Percentiles rank a stretch among this genome's conserved stretches.
Conservation (phyloP, 768 basidiomycete genomes). For the Termitomyces sp. region DNA sequence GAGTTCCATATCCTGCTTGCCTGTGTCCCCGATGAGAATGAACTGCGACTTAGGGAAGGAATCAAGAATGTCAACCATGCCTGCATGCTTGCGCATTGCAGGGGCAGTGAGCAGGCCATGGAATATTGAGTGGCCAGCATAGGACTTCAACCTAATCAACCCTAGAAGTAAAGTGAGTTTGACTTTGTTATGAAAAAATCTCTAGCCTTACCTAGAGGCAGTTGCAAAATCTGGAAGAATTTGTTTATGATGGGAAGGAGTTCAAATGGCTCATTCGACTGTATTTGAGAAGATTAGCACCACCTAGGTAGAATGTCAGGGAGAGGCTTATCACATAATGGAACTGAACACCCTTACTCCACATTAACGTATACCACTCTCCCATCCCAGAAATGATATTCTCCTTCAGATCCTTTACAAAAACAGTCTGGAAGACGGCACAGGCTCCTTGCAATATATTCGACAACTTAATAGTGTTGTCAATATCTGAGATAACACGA, state of each 20-base stretch:
- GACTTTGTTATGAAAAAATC: not conserved
- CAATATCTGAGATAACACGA: slow-evolving; percentile 89
- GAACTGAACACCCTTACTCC: slow-evolving; percentile 69
- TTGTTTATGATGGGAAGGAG: slow-evolving; percentile 74
- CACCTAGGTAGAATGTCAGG: not conserved
- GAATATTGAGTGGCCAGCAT: slow-evolving; percentile 80
- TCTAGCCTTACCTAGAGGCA: slow-evolving; percentile 53
- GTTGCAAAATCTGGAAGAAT: slow-evolving; percentile 66
- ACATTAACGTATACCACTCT: slow-evolving; percentile 71
- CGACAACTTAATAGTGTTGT: slow-evolving; percentile 86
- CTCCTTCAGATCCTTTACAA: slow-evolving; percentile 80
- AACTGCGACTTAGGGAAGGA: slow-evolving; percentile 74
- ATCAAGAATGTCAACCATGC: slow-evolving; percentile 74
- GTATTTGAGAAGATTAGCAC: not conserved
- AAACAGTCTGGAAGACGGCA: slow-evolving; percentile 86
- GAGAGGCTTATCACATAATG: slow-evolving; percentile 79
- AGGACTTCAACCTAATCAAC: slow-evolving; percentile 80
- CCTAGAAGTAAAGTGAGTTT: slow-evolving; percentile 32
- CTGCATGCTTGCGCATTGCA: slow-evolving; percentile 77
- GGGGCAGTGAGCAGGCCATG: slow-evolving; percentile 80
- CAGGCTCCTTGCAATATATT: slow-evolving; percentile 78
- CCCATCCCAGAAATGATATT: slow-evolving; percentile 80
- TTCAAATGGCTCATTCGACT: slow-evolving; percentile 88
- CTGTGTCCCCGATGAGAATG: slow-evolving; percentile 86
- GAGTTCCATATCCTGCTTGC: slow-evolving; percentile 93